phyloP scores from a whole-genome alignment of 768 basidiomycete species.

The Roridomyces roridus region DNA sequence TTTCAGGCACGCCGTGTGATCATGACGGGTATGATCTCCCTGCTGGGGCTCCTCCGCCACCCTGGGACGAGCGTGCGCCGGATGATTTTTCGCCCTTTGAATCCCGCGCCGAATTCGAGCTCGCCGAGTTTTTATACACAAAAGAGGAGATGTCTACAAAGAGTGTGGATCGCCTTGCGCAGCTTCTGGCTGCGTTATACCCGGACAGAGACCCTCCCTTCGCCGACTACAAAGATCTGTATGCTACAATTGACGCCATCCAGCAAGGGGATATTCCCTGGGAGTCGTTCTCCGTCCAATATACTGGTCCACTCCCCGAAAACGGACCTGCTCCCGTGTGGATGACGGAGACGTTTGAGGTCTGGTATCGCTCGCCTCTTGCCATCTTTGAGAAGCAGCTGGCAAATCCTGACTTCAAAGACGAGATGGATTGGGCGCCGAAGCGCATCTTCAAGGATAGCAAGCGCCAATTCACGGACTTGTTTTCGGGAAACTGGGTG shows the following conservation, averaged over 20 bases:
- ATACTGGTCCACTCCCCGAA: constrained; percentile 22
- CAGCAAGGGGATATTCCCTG: constrained; percentile 42
- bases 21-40: constrained; percentile 11
- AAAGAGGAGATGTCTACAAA: constrained; percentile 25
- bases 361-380: constrained; percentile 27
- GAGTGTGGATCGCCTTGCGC: not conserved
- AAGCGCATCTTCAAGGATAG: constrained; percentile 20
- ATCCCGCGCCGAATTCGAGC: constrained; percentile 13
- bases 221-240: constrained; percentile 34
- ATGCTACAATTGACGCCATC: too few species aligned
- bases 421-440: constrained; percentile 27
- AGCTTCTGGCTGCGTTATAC: constrained; percentile 1
- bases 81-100: constrained; percentile 25
- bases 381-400: constrained; percentile 24
- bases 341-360: constrained; percentile 32
- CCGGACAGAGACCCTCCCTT: constrained; percentile 36
- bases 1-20: constrained; percentile 23
- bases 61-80: not conserved
- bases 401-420: constrained; percentile 28
- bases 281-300: constrained; percentile 37
- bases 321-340: constrained; percentile 24
- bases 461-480: constrained; percentile 17
- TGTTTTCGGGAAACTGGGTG: constrained; percentile 35
- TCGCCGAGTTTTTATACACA: constrained; percentile 30
- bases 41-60: constrained; percentile 8